Evolutionary conservation across 2,329 filamentous ascomycete species (phyloP).

Genomic region (Verticillium klebahnii): DNA sequence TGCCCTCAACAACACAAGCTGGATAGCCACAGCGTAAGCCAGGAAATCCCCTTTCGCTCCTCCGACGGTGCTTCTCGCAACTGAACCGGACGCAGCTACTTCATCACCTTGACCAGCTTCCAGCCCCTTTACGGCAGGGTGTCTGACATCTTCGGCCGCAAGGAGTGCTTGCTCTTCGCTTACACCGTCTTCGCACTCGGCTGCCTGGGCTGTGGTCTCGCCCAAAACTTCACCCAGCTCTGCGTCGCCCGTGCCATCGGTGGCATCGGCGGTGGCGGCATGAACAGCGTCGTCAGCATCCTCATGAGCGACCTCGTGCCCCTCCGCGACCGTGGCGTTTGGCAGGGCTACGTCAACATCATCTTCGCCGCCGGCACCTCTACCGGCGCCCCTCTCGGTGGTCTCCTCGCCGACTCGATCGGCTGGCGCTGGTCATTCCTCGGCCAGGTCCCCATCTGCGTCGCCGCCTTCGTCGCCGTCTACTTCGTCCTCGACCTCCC

Average conservation of each 20-base stretch:
- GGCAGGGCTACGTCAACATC: constrained; percentile 71
- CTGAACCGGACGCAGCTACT: constrained; percentile 43
- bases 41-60: neutral
- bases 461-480: constrained; percentile 61
- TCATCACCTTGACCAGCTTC: constrained; percentile 69
- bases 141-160: constrained; percentile 67
- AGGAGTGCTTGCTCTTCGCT: constrained; percentile 58
- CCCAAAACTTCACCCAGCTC: constrained; percentile 59
- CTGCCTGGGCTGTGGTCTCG: constrained; percentile 58
- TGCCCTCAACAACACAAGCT: constrained; percentile 69
- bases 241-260: constrained; percentile 54
- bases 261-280: constrained; percentile 63
- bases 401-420: constrained; percentile 65
- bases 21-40: constrained; percentile 56
- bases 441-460: constrained; percentile 63
- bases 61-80: neutral
- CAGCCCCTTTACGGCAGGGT: constrained; percentile 72
- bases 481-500: constrained; percentile 60
- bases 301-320: constrained; percentile 68
- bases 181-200: constrained; percentile 63
- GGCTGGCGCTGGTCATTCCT: constrained; percentile 75
- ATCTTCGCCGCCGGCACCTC: constrained; percentile 65
- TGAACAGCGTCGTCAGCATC: constrained; percentile 66
- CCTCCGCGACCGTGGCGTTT: constrained; percentile 64
- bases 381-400: constrained; percentile 65